phyloP scores from a whole-genome alignment of 371 early-diverging fungal genomes.

The Mucor saturninus region DNA sequence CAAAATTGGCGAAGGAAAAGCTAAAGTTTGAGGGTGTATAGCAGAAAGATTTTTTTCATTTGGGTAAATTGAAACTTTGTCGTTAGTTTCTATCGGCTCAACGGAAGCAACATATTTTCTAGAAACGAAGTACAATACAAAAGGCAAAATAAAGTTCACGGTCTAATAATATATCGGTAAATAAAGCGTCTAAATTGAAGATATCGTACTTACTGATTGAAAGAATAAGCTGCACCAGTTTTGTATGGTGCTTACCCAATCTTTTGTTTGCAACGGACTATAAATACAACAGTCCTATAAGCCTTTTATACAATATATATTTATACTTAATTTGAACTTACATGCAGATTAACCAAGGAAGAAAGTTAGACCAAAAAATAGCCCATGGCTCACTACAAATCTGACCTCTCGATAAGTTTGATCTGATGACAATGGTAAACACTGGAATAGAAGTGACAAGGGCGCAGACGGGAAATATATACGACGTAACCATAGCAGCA shows the following conservation, averaged over 20 bases:
- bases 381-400: constrained; percentile 60
- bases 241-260: constrained; percentile 39
- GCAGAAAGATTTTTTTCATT: constrained; percentile 2
- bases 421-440: constrained; percentile 71
- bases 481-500: constrained; percentile 64
- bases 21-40: not conserved
- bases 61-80: not conserved
- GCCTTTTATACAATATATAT: not conserved
- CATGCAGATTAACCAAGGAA: constrained; percentile 71
- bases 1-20: constrained; percentile 14
- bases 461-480: constrained; percentile 72
- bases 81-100: constrained; percentile 15
- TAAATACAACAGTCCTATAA: not conserved
- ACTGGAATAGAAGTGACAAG: constrained; percentile 81
- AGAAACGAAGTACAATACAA: constrained; percentile 74
- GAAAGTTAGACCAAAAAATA: constrained; percentile 60
- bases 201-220: constrained; percentile 43
- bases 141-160: constrained; percentile 79
- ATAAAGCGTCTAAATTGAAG: not conserved
- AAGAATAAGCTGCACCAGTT: constrained; percentile 55
- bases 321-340: constrained; percentile 30
- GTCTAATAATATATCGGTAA: constrained; percentile 51
- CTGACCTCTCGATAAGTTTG: constrained; percentile 66
- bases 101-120: constrained; percentile 46
- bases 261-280: constrained; percentile 50